Percentiles rank a stretch among this genome's conserved stretches.
phyloP scores from a whole-genome alignment of 345 rosid genomes.

The Linum lewisii region DNA sequence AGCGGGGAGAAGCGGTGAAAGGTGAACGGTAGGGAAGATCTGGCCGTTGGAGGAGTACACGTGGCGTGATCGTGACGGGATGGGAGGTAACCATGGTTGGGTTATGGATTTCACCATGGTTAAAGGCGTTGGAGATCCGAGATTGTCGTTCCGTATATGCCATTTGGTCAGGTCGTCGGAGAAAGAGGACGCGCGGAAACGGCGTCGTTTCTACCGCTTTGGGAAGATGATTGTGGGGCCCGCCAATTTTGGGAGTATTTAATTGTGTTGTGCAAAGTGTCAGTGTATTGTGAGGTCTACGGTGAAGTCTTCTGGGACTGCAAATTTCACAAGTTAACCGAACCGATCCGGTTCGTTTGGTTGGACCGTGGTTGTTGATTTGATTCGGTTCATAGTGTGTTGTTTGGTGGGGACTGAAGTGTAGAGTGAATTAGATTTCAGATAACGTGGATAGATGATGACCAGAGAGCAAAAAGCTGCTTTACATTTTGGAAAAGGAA shows the following conservation, averaged over 20 bases:
- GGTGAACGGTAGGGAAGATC: conserved; percentile 4
- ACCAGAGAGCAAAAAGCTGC: too few species aligned
- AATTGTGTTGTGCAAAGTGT: neutral
- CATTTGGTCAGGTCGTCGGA: neutral
- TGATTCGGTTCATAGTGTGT: too few species aligned
- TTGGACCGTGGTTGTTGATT: too few species aligned
- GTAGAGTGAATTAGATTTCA: too few species aligned
- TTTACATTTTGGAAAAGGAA: too few species aligned
- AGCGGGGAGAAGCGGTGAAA: conserved; percentile 21
- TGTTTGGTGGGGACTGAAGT: too few species aligned
- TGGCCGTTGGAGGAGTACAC: conserved; percentile 19
- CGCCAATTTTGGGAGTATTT: neutral
- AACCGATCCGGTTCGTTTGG: too few species aligned
- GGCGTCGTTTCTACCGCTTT: conserved; percentile 17
- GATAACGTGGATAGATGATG: too few species aligned
- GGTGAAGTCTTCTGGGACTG: too few species aligned
- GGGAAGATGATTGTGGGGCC: neutral
- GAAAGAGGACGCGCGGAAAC: conserved; percentile 1
- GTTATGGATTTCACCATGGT: conserved; percentile 26
- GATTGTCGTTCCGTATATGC: neutral
- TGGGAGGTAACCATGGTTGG: conserved; percentile 16
- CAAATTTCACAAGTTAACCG: too few species aligned
- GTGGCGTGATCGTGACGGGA: conserved; percentile 28
- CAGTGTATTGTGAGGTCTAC: neutral
- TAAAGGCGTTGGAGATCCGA: conserved; percentile 13